Conservation (phyloP, 306 rosid species). For the Quercus gilva region DNA sequence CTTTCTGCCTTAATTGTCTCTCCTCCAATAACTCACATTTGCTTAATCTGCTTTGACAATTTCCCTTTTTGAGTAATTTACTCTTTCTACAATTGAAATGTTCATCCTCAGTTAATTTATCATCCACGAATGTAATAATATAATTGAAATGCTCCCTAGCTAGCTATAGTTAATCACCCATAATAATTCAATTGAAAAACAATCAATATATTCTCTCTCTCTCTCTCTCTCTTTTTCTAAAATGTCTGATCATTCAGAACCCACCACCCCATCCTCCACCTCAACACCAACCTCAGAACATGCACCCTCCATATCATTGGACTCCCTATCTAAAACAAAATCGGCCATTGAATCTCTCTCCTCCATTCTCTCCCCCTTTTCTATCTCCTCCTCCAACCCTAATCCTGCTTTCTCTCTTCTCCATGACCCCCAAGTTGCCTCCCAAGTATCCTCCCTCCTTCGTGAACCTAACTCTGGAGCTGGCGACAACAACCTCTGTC, state of each 20-base stretch:
- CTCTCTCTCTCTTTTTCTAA: neutral
- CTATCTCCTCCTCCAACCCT: conserved; percentile 7
- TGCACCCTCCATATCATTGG: neutral
- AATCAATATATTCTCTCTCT: neutral
- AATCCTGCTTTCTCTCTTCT: conserved; percentile 43
- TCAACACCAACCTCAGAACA: neutral
- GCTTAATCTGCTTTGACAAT: neutral
- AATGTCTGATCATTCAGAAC: conserved; percentile 23
- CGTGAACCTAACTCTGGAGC: conserved; percentile 62
- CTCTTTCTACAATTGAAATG: neutral
- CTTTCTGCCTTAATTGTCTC: conserved; percentile 4
- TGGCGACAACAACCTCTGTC: conserved; percentile 72
- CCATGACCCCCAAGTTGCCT: conserved; percentile 31
- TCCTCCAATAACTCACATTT: neutral
- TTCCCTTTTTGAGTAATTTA: neutral
- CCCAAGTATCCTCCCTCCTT: conserved; percentile 59
- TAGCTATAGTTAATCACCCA: too few species aligned
- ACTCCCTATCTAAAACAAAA: conserved; percentile 18
- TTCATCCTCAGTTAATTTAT: conserved; percentile 12
- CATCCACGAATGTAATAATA: conserved; percentile 1
- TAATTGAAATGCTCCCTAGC: too few species aligned
- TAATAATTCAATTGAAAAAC: too few species aligned
- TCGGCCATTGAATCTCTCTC: conserved; percentile 49
- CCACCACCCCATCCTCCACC: neutral
- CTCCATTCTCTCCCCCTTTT: conserved; percentile 40